Conservation (phyloP, 2,329 filamentous ascomycete species). For the Clathrospora elynae region DNA sequence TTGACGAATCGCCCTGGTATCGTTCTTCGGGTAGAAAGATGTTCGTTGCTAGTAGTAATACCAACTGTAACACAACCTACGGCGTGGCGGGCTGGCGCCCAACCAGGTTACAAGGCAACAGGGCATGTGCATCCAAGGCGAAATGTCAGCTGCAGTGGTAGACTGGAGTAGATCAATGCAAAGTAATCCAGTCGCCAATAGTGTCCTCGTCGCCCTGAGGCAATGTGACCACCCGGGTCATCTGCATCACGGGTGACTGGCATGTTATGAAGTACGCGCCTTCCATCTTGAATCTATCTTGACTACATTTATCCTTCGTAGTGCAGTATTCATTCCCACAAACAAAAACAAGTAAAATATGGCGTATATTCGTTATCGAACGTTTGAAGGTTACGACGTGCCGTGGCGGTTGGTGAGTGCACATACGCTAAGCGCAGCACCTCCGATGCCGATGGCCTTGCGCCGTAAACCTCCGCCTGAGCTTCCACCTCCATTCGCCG, state of each 20-base stretch:
- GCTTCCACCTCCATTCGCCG: constrained; percentile 35
- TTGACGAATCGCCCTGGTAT: background rate
- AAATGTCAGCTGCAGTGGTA: constrained; percentile 8
- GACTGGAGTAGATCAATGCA: constrained; percentile 3
- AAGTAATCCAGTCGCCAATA: constrained; percentile 15
- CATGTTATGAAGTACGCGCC: constrained; percentile 2
- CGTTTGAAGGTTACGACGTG: constrained; percentile 41
- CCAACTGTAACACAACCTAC: constrained; percentile 8
- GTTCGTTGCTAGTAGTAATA: constrained; percentile 7
- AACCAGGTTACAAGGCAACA: constrained; percentile 12
- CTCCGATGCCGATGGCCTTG: constrained; percentile 30
- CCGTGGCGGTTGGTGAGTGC: constrained; percentile 28
- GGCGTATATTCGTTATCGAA: constrained; percentile 44
- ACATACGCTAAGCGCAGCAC: constrained; percentile 24
- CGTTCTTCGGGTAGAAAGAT: constrained; percentile 2
- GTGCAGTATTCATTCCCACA: background rate
- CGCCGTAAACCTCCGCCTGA: constrained; percentile 31
- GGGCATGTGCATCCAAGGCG: constrained; percentile 1
- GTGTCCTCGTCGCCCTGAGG: constrained; percentile 25
- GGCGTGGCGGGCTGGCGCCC: constrained; percentile 5
- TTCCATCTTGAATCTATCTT: background rate
- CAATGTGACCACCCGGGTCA: constrained; percentile 41
- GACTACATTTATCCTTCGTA: background rate
- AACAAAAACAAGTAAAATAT: constrained; percentile 21
- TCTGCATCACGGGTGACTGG: constrained; percentile 29